These are phyloP conservation scores for Biscogniauxia mediterranea DNA, from an alignment of 2,329 filamentous ascomycete genomes.

Conservation along the genomic window DNA sequence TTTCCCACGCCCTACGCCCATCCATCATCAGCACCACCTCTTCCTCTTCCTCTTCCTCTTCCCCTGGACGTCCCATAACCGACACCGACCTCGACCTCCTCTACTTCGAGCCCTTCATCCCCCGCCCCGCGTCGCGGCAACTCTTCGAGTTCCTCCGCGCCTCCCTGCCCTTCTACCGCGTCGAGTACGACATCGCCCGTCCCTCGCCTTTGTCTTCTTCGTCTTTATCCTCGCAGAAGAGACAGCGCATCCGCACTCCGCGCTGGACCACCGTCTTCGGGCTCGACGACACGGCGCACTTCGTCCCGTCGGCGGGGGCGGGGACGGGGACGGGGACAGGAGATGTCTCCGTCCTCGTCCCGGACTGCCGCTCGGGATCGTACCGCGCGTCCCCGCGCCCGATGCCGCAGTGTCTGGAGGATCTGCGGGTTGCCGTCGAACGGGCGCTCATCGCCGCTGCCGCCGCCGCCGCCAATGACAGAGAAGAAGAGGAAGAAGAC, in stretches of 20 bases:
- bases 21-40: slow-evolving; percentile 48
- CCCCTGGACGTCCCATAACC: slow-evolving; percentile 51
- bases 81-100: slow-evolving; percentile 70
- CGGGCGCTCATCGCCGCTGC: slow-evolving; percentile 37
- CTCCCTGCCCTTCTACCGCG: slow-evolving; percentile 74
- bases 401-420: slow-evolving; percentile 67
- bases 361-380: slow-evolving; percentile 5
- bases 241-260: slow-evolving; percentile 52
- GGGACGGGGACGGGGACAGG: too few relatives aligned
- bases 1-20: slow-evolving; percentile 37
- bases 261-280: slow-evolving; percentile 61
- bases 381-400: slow-evolving; percentile 58
- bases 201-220: slow-evolving; percentile 56
- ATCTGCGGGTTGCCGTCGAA: slow-evolving; percentile 62
- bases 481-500: not conserved
- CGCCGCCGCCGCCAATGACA: not conserved
- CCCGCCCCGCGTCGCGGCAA: slow-evolving; percentile 50
- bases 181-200: slow-evolving; percentile 70
- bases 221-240: too few relatives aligned
- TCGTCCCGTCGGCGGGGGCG: slow-evolving; percentile 32
- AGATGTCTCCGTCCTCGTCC: too few relatives aligned
- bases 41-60: slow-evolving; percentile 19
- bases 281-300: slow-evolving; percentile 61
- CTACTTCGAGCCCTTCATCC: slow-evolving; percentile 73
- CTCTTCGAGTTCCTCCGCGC: slow-evolving; percentile 69